Evolutionary conservation across 2,329 filamentous ascomycete species (phyloP).

Genomic region (Bipolaris cookei): DNA sequence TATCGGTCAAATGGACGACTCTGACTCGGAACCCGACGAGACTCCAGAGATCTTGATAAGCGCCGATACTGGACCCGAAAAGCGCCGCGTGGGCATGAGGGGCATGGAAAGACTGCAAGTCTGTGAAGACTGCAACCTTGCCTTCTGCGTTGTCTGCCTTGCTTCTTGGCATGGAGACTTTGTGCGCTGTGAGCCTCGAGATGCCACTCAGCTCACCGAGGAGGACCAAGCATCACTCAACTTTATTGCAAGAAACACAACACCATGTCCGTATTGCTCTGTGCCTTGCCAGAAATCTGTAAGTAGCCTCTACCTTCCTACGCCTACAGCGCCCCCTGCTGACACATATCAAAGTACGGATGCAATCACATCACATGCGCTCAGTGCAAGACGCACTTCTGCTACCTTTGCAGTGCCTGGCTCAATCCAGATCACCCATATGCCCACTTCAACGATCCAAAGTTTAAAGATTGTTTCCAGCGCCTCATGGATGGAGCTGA

Average conservation of each 20-base stretch:
- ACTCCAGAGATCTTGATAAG: constrained; percentile 8
- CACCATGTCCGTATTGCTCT: constrained; percentile 85
- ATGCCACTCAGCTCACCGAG: constrained; percentile 73
- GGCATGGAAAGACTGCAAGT: constrained; percentile 75
- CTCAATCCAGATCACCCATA: constrained; percentile 83
- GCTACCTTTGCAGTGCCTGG: constrained; percentile 92
- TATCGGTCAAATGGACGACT: constrained; percentile 49
- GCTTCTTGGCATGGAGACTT: constrained; percentile 95
- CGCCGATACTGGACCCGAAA: constrained; percentile 24
- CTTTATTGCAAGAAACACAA: constrained; percentile 81
- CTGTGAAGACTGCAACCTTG: constrained; percentile 75
- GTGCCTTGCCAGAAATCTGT: constrained; percentile 82
- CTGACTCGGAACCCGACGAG: constrained; percentile 49
- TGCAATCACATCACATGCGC: constrained; percentile 75
- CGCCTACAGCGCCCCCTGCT: neutral
- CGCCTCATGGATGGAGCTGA: constrained; percentile 88
- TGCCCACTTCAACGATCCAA: constrained; percentile 78
- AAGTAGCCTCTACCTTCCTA: neutral
- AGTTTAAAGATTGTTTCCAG: constrained; percentile 74
- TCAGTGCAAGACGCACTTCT: constrained; percentile 90
- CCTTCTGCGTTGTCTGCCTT: constrained; percentile 79
- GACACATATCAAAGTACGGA: constrained; percentile 60
- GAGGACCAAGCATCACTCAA: constrained; percentile 88
- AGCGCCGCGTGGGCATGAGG: constrained; percentile 49
- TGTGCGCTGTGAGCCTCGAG: constrained; percentile 70